Conservation (phyloP, 805 yeast species). For the Starmerella gropengiesseri region DNA sequence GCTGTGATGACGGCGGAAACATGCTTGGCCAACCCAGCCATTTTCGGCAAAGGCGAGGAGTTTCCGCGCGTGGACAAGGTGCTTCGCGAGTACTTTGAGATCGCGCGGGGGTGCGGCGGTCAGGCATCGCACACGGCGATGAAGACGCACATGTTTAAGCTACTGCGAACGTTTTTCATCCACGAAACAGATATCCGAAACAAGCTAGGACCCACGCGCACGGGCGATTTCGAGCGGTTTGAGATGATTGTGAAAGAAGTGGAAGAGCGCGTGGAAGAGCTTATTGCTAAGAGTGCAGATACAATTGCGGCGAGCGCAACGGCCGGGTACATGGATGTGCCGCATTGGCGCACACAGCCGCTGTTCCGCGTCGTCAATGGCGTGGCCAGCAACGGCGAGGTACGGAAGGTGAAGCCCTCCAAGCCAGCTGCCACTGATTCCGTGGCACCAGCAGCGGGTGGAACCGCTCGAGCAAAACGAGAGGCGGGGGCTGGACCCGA, state of each 20-base stretch:
- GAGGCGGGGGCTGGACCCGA: neutral
- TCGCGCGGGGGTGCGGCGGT: conserved; percentile 51
- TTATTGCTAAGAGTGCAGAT: conserved; percentile 34
- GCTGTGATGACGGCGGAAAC: conserved; percentile 98
- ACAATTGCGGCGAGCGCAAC: conserved; percentile 33
- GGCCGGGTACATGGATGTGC: conserved; percentile 69
- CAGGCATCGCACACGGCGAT: conserved; percentile 70
- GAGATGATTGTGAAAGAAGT: conserved; percentile 52
- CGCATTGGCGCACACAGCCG: conserved; percentile 96
- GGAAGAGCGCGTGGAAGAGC: conserved; percentile 50
- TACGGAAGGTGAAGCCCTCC: conserved; percentile 4
- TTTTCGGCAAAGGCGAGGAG: conserved; percentile 58
- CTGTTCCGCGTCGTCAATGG: conserved; percentile 86
- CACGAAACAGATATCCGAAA: conserved; percentile 69
- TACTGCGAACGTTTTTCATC: conserved; percentile 69
- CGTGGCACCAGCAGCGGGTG: no score
- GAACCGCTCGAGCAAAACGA: neutral
- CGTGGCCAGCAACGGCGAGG: conserved; percentile 31
- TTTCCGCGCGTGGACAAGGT: conserved; percentile 80
- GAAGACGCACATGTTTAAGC: conserved; percentile 87
- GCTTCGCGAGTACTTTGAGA: conserved; percentile 77
- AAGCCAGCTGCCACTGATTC: neutral
- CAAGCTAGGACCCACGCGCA: conserved; percentile 46
- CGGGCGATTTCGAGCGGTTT: conserved; percentile 39
- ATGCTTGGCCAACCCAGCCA: conserved; percentile 84